Base-by-base conservation (phyloP, 352 stramenopile genomes). In the Phytophthora colocasiae region DNA sequence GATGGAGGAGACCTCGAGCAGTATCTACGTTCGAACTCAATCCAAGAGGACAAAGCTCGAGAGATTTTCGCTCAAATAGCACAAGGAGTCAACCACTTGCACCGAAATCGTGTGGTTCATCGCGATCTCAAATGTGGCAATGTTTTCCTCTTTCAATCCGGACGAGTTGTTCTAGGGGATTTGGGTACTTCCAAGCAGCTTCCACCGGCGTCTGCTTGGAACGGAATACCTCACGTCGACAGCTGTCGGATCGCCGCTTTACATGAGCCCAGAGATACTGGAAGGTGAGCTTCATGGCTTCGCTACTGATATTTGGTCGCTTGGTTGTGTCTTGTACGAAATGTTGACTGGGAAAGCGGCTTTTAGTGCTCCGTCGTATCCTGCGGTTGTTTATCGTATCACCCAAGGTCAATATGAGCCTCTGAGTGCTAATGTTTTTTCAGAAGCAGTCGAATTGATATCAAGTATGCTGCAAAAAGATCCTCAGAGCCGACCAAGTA, bases 271-370 rank as follows among this genome's bases (percentile, higher is more conserved):
- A 36, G 31, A 36, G 31, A 36, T 36, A 10, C 9, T 36, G 31
- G 73, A 91, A 6, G 77, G 66, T 36, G 67, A 89, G 26, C 65
- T 71, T 14, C 84, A 95, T 51, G 78, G 81, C n/a, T 79, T 81
- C 22, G 62, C 81, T 10, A 85, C 86, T 12, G 87, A 95, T 26
- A 66, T 94, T 38, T 95, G 87, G 87, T 90, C 85, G 2, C 79
- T 94, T 22, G 87, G 95, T 0, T 98, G 87, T 44, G 70, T 95
- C 2, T 34, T 95, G 19, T 93, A 91, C 53, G 86, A 95, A 54
- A 59, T 93, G 12, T 51, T 95, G 9, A 69, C 71, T 1, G 65
- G 70, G 10, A 53, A 61, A 12, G 69, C 74, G 3, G 73, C 84
- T 3, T 99, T 99, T 46, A 26, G 39, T 22, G 81, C 71, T 4